These are phyloP conservation scores for Gelatoporia subvermispora DNA, from an alignment of 768 basidiomycete species.

Conservation along the genomic window DNA sequence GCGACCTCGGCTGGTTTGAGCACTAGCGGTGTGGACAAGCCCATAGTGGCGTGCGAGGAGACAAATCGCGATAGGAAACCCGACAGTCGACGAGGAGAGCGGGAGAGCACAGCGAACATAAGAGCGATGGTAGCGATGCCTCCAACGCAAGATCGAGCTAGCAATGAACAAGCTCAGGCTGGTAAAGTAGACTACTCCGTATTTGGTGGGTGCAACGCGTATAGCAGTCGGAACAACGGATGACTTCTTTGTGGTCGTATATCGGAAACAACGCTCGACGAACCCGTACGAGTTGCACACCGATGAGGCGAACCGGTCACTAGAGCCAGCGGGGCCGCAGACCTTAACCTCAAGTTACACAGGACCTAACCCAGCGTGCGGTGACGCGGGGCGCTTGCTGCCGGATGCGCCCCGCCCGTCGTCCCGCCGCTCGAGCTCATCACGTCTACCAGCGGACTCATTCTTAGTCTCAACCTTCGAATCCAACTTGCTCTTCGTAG, in stretches of 20 bases:
- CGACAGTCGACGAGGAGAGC: neutral
- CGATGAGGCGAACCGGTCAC: too few relatives aligned
- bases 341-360: slow-evolving; percentile 8
- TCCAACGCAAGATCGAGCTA: neutral
- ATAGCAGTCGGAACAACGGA: too few relatives aligned
- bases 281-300: too few relatives aligned
- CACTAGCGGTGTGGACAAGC: slow-evolving; percentile 34
- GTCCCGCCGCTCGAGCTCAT: slow-evolving; percentile 1
- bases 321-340: too few relatives aligned
- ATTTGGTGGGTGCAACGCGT: too few relatives aligned
- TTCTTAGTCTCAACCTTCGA: neutral
- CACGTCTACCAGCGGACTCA: neutral
- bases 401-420: slow-evolving; percentile 2
- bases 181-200: too few relatives aligned
- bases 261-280: too few relatives aligned
- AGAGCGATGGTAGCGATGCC: slow-evolving; percentile 1
- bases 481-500: neutral
- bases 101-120: neutral
- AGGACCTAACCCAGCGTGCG: slow-evolving; percentile 4
- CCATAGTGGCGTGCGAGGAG: too few relatives aligned
- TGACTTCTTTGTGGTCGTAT: too few relatives aligned
- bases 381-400: slow-evolving; percentile 1
- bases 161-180: neutral
- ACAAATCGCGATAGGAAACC: too few relatives aligned
- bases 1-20: slow-evolving; percentile 47